A percentile compares a stretch with the other conserved stretches of the same genome.
Evolutionary conservation across 495 filamentous ascomycete genomes (phyloP).

Genomic region (Daldinia grandis): DNA sequence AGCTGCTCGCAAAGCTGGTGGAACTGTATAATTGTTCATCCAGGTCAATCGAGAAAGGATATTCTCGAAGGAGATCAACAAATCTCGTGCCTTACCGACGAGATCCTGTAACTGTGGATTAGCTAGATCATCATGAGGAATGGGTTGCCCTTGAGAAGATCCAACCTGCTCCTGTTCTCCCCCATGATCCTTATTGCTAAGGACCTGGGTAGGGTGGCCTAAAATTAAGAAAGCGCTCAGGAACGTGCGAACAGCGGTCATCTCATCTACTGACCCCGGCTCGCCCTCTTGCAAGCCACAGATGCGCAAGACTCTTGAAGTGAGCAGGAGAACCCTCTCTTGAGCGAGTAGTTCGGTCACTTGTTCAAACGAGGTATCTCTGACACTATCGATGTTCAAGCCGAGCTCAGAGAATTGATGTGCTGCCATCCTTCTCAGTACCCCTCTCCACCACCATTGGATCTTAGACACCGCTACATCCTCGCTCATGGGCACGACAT

Average conservation of each 20-base stretch:
- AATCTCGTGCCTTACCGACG: constrained; percentile 84
- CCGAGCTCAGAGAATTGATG: constrained; percentile 73
- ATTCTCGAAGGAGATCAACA: constrained; percentile 84
- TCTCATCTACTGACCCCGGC: constrained; percentile 72
- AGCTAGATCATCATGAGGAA: constrained; percentile 60
- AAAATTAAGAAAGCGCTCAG: constrained; percentile 92
- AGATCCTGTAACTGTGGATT: constrained; percentile 75
- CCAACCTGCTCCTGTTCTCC: constrained; percentile 75
- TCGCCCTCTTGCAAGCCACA: constrained; percentile 79
- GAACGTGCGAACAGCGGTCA: constrained; percentile 86
- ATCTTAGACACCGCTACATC: constrained; percentile 76
- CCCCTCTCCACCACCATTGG: constrained; percentile 78
- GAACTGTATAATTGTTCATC: constrained; percentile 63
- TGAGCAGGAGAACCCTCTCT: constrained; percentile 72
- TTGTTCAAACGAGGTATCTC: constrained; percentile 81
- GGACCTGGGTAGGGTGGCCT: constrained; percentile 88
- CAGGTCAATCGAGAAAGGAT: constrained; percentile 66
- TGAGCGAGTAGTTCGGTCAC: constrained; percentile 80
- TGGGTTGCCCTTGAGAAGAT: constrained; percentile 53
- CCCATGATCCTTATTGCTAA: constrained; percentile 82
- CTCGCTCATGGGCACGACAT: constrained; percentile 64
- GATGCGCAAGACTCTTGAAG: constrained; percentile 75
- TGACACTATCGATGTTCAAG: constrained; percentile 76
- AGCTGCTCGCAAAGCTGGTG: constrained; percentile 66
- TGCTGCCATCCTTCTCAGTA: constrained; percentile 66